Evolutionary conservation across 202 grass and related monocot species (phyloP), one percentile per base, ranked within the genome.

Genomic region (Sporobolus alterniflorus): DNA sequence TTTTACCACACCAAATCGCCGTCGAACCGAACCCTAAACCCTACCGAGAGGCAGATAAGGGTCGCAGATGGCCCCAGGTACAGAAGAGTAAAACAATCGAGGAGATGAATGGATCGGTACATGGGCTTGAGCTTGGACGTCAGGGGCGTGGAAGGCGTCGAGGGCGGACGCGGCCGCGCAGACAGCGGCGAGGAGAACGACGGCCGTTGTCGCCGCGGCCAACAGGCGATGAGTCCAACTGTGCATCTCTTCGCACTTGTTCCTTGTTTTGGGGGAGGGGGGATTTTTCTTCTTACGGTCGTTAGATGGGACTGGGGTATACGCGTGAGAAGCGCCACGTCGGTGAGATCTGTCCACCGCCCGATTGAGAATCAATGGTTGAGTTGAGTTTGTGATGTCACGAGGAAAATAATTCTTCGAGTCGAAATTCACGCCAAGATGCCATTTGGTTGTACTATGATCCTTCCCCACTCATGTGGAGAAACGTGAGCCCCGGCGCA

Each of bases 141-240:
- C 51, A 26, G 86, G 86, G 49, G 29, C 71, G 34, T 93, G 84
- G 83, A 96, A 96, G 49, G 90, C 71, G 50, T 93, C 93, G 72
- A 96, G 80, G 14, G 87, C 84, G 76, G 90, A 93, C 61, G 94
- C 83, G 73, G 90, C 83, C 26, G 56, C 75, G 85, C 88, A 93
- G 52, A 80, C 51, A 17, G 73, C 69, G 59, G 74, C 48, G 25
- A 96, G 90, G 55, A 93, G 85, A 73, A 89, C 16, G 13, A 29
- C 68, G 11, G 83, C 88, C 71, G 82, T 56, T 11, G 93, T 93
- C 71, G 72, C 80, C 68, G 91, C 36, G 42, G 72, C 44, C 79
- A 91, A 47, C 90, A 90, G 76, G 29, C 93, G 86, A 39, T 85
- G 80, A 71, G 68, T 9, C 51, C 83, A 92, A 7, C 80, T 80